Conservation (phyloP, 176 grass and related monocot species). For the Aegilops bicornis region DNA sequence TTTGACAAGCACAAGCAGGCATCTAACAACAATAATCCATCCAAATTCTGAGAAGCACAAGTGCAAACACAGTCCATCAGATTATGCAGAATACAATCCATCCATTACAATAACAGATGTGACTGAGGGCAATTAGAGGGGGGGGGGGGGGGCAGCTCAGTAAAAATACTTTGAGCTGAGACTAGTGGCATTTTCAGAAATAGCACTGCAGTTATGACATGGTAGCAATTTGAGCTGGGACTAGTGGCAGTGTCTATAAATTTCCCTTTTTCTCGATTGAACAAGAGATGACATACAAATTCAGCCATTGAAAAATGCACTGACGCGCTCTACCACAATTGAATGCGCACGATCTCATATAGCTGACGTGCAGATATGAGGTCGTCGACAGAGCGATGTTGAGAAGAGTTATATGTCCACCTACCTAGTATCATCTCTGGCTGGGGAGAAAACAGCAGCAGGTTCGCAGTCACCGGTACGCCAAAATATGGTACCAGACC, state of each 20-base stretch:
- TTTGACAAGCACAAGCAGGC: background rate
- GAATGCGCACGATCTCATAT: background rate
- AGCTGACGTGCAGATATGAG: background rate
- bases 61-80: background rate
- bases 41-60: background rate
- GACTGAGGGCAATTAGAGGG: background rate
- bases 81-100: background rate
- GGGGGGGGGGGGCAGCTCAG: background rate
- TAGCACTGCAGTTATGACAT: background rate
- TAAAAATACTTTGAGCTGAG: background rate
- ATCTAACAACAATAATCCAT: background rate
- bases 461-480: conserved; percentile 39
- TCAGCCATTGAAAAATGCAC: background rate
- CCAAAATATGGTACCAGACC: conserved; percentile 75
- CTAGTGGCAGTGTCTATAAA: background rate
- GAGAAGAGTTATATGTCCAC: background rate
- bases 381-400: no score
- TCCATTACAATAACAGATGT: background rate
- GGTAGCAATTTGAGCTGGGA: background rate
- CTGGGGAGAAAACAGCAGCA: conserved; percentile 81
- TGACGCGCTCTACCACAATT: background rate
- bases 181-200: background rate
- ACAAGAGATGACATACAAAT: background rate
- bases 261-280: background rate
- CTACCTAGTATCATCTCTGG: conserved; percentile 76